A percentile compares a stretch with the other conserved stretches of the same genome.
Evolutionary conservation across 495 filamentous ascomycete species (phyloP).

Genomic region (Penicillium taxi): DNA sequence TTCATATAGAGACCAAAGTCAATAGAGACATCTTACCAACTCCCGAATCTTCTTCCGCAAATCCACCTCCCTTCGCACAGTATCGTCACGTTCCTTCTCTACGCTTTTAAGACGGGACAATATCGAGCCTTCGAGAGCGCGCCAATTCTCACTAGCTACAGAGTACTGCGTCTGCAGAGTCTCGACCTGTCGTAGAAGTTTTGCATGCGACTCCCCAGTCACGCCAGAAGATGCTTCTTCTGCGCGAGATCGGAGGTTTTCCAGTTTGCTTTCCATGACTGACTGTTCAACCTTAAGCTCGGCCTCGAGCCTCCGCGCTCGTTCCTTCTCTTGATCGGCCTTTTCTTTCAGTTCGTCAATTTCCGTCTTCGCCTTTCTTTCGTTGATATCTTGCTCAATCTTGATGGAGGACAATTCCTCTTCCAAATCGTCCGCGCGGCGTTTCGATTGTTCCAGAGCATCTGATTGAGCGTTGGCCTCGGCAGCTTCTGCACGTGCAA

Average conservation of each 20-base stretch:
- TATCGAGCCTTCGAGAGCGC: conserved; percentile 81
- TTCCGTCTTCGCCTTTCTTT: conserved; percentile 63
- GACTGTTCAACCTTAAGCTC: conserved; percentile 78
- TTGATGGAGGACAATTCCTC: conserved; percentile 62
- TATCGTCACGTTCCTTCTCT: conserved; percentile 86
- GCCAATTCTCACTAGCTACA: conserved; percentile 94
- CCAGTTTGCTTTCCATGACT: conserved; percentile 80
- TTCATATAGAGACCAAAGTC: not conserved
- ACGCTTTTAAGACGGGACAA: conserved; percentile 62
- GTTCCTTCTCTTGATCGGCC: conserved; percentile 66
- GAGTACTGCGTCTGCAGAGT: conserved; percentile 94
- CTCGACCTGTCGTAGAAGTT: conserved; percentile 88
- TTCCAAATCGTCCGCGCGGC: conserved; percentile 57
- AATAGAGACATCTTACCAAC: conserved; percentile 45
- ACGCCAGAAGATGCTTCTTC: conserved; percentile 86
- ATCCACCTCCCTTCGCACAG: conserved; percentile 73
- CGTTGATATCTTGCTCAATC: conserved; percentile 67
- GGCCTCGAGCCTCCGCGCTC: conserved; percentile 57
- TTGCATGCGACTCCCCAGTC: conserved; percentile 76
- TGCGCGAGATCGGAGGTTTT: conserved; percentile 72
- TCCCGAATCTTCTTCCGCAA: conserved; percentile 81
- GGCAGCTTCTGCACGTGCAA: conserved; percentile 56
- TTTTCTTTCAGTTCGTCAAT: conserved; percentile 62
- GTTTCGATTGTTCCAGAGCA: conserved; percentile 61
- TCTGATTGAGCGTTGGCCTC: conserved; percentile 61